Evolutionary conservation across 2,329 filamentous ascomycete species (phyloP).

Genomic region (Chaetoscypha palmicola): DNA sequence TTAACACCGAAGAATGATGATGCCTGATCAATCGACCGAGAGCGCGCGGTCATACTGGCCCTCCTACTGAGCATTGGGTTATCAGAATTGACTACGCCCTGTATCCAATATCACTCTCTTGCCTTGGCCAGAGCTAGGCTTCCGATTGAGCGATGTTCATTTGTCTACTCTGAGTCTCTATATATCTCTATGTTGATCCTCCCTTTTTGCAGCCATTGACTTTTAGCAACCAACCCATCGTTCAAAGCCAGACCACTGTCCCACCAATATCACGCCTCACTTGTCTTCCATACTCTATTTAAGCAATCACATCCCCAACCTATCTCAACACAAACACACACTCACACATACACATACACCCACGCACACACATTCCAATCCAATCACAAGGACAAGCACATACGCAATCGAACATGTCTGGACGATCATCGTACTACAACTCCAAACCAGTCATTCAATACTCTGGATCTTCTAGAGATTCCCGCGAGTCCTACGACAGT

Average conservation of each 20-base stretch:
- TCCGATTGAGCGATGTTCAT: too few species aligned
- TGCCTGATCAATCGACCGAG: neutral
- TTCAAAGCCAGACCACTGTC: neutral
- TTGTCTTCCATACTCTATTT: neutral
- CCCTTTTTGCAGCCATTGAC: neutral
- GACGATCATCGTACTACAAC: neutral
- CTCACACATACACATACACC: conserved; percentile 3
- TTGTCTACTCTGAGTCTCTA: too few species aligned
- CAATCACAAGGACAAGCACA: neutral
- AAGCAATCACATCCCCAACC: conserved; percentile 7
- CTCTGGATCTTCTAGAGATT: conserved; percentile 11
- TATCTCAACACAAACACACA: neutral
- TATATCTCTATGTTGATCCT: too few species aligned
- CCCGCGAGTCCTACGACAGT: conserved; percentile 8
- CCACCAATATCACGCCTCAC: conserved; percentile 4
- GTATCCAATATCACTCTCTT: neutral
- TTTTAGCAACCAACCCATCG: neutral
- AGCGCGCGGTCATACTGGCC: neutral
- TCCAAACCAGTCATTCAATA: conserved; percentile 11
- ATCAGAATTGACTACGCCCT: neutral
- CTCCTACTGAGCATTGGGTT: too few species aligned
- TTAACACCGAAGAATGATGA: neutral
- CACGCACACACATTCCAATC: conserved; percentile 1
- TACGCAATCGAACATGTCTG: conserved; percentile 10
- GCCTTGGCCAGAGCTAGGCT: neutral